These are phyloP conservation scores for Capillidium heterosporum DNA, from an alignment of 371 early-diverging fungal species.

Conservation along the genomic window DNA sequence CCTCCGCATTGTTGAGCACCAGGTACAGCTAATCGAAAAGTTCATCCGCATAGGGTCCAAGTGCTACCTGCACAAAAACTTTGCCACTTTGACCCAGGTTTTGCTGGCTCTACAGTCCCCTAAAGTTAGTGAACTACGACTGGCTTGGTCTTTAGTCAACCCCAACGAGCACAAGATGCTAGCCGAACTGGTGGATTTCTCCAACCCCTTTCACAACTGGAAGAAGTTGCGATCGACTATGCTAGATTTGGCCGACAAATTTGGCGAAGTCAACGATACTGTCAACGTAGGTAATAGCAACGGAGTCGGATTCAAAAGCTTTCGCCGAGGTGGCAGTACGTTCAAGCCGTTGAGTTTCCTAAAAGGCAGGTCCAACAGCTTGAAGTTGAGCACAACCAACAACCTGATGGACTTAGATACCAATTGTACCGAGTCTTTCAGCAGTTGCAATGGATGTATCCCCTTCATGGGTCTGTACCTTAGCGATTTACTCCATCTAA, in stretches of 20 bases:
- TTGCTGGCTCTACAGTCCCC: slow-evolving; percentile 34
- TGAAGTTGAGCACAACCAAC: background rate
- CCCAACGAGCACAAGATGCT: slow-evolving; percentile 4
- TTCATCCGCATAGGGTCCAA: slow-evolving; percentile 28
- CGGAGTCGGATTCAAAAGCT: no score
- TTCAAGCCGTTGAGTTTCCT: no score
- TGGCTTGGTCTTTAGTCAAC: slow-evolving; percentile 20
- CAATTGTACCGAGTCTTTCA: background rate
- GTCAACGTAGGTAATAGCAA: background rate
- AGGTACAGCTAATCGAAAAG: slow-evolving; percentile 19
- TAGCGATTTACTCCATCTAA: background rate
- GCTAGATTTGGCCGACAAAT: slow-evolving; percentile 35
- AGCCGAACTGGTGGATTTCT: slow-evolving; percentile 28
- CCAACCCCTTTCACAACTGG: slow-evolving; percentile 39
- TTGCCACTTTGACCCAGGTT: slow-evolving; percentile 36
- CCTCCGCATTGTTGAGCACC: background rate
- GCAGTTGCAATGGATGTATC: background rate
- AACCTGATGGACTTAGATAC: background rate
- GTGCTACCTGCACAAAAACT: slow-evolving; percentile 31
- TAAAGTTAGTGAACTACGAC: slow-evolving; percentile 25
- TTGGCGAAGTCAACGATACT: slow-evolving; percentile 14
- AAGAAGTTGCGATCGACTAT: slow-evolving; percentile 36
- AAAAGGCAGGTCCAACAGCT: no score
- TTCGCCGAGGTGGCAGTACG: no score
- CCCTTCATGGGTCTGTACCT: slow-evolving; percentile 2